A percentile compares a stretch with the other conserved stretches of the same genome.
Evolutionary conservation across 1,284 basidiomycete genomes (phyloP).

Genomic region (Cutaneotrichosporon sp.): DNA sequence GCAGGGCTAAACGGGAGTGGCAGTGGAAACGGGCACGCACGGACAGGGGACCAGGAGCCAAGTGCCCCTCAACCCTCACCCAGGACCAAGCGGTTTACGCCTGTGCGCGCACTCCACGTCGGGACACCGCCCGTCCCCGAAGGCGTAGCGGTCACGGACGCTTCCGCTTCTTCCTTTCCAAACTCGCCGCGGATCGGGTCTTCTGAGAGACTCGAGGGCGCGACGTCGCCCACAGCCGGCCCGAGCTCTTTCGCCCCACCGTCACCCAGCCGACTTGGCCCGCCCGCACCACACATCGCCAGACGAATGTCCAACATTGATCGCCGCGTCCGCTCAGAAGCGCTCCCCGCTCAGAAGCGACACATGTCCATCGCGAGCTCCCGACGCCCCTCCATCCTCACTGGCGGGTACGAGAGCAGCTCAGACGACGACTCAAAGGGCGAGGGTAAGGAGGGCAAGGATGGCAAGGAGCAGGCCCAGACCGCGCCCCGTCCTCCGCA

Average conservation of each 20-base stretch:
- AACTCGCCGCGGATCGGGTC: conserved; percentile 70
- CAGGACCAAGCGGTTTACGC: conserved; percentile 4
- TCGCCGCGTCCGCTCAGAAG: conserved; percentile 18
- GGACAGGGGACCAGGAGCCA: not conserved
- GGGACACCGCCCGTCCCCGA: not conserved
- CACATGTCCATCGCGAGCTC: conserved; percentile 15
- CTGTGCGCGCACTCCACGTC: conserved; percentile 3
- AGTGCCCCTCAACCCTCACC: not conserved
- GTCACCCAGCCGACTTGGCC: not conserved
- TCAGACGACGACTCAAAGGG: conserved; percentile 25
- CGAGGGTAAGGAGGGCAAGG: not conserved
- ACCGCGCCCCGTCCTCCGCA: not conserved
- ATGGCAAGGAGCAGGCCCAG: too few species aligned
- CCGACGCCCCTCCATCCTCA: conserved; percentile 28
- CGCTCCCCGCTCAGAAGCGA: conserved; percentile 1
- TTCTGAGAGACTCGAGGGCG: conserved; percentile 59
- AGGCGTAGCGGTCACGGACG: not conserved
- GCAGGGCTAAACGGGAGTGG: not conserved
- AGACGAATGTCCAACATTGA: conserved; percentile 12
- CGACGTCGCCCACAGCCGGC: not conserved
- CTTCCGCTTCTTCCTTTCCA: conserved; percentile 54
- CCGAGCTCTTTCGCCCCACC: not conserved
- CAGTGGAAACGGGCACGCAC: not conserved
- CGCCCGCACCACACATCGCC: not conserved
- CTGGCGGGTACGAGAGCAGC: conserved; percentile 46